Evolutionary conservation across 106 monocot species (phyloP), one percentile per base, ranked within the genome.

Genomic region (Ottelia alismoides): DNA sequence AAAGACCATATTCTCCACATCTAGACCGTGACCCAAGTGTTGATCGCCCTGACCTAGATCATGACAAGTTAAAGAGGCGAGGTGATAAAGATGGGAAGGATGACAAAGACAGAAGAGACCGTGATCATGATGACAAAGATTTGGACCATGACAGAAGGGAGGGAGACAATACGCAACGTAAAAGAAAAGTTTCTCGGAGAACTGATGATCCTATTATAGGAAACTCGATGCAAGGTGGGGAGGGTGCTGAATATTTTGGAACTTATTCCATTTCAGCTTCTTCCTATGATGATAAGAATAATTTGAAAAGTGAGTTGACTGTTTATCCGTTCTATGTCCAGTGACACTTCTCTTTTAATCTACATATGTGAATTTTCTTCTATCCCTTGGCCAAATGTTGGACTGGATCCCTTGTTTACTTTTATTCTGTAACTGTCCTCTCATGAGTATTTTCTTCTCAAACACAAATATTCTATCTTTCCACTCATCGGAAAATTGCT

Each of bases 71-170:
- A 27, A 76, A 62, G 56, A 74, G 72, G 61, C 79, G 74, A 29
- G 43, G 46, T 64, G 89, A 98, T 47, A 85, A 83, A 72, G 88
- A 84, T 63, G 86, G 80, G 55, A 88, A 83, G 57, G 86, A 83
- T 58, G 83, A 79, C 28, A 73, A 63, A 47, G 83, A 82, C 31
- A 73, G 69, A 47, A 70, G 64, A 65, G 88, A 84, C 18, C 72
- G 53, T 51, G 85, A 88, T 16, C 59, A 71, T 30, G 88, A 77
- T 20, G 85, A 85, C 17, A 88, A 84, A 46, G 81, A 96, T 52
- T 60, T 69, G 27, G 96, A 85, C 51, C 65, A 74, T 70, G 85
- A 90, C 50, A 74, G 61, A 35, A 79, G 65, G 46, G 82, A 88
- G 24, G 55, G 69, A 25, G 85, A 85, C 47, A 62, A 26, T 28